Base-by-base conservation (phyloP, 2,329 filamentous ascomycete genomes). In the Ophiostoma ulmi region DNA sequence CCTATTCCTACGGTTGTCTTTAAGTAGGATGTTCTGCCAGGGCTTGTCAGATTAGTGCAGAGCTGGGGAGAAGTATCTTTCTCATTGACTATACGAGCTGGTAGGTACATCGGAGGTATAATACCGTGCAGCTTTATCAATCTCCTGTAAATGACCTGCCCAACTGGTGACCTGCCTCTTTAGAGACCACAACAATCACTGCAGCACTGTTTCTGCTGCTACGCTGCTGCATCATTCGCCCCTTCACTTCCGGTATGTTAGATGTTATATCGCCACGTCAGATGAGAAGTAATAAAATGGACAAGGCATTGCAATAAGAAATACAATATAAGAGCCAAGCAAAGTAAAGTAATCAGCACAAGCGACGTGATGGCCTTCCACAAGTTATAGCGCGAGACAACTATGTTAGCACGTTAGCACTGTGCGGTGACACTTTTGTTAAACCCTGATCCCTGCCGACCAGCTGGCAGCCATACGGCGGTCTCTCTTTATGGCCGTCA, bases 391-490 rank as follows among this genome's bases (percentile, higher is more conserved):
- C 17, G 17, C 11, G 52, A 58, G 13, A 58, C 52, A 58, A 22
- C 11, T 26, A n/a, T 55, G n/a, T 5, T 58, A 31, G 52, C n/a
- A 4, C 17, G 13, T 8, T 58, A n/a, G 6, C 22, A 58, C n/a
- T 26, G 22, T 26, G 52, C 22, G 52, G 52, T 26, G 52, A 26
- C 22, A 22, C 22, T 58, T 3, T 48, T 26, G 52, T 26, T 26
- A 20, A 58, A 58, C 52, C 52, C 52, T 58, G 52, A 58, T 58
- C 52, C 52, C 52, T 58, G 52, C 22, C 52, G 52, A 58, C 52
- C 52, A 58, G 52, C 52, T 58, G 52, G n/a, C 52, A 58, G 52
- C 44, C n/a, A 8, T 20, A 3, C 38, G 38, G 38, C 38, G 38
- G 38, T 13, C 41, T 6, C 17, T 48, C 44, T 14, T 17, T 48